Conservation (phyloP, 768 basidiomycete genomes). For the Austroboletus eburneus region DNA sequence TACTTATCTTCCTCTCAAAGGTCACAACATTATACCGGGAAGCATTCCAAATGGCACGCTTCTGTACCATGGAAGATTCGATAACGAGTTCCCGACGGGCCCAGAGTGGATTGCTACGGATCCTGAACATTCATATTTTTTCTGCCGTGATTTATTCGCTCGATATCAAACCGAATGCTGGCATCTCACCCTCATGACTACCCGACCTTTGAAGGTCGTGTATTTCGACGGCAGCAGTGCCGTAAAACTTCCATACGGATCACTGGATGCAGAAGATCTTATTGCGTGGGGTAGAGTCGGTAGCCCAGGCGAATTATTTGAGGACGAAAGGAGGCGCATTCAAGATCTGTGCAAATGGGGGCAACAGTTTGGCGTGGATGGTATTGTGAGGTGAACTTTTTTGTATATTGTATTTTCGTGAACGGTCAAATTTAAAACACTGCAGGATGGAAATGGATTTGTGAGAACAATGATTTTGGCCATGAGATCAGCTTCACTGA, state of each 20-base stretch:
- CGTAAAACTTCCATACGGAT: slow-evolving; percentile 37
- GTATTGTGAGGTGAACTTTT: slow-evolving; percentile 41
- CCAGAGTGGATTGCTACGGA: slow-evolving; percentile 35
- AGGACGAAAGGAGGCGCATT: slow-evolving; percentile 35
- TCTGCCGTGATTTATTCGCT: slow-evolving; percentile 23
- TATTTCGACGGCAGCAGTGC: slow-evolving; percentile 54
- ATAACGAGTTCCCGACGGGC: slow-evolving; percentile 20
- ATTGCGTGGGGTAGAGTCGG: slow-evolving; percentile 35
- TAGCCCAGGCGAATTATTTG: slow-evolving; percentile 14
- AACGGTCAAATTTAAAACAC: not conserved
- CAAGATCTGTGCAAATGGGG: slow-evolving; percentile 44
- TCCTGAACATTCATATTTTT: slow-evolving; percentile 37
- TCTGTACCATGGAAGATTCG: slow-evolving; percentile 30
- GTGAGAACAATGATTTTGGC: too few relatives aligned
- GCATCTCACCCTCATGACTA: slow-evolving; percentile 16
- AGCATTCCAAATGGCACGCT: slow-evolving; percentile 34
- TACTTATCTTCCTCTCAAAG: too few relatives aligned
- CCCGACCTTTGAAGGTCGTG: slow-evolving; percentile 38
- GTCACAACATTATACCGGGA: slow-evolving; percentile 29
- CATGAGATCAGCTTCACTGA: too few relatives aligned
- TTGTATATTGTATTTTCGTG: not conserved
- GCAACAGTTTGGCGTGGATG: slow-evolving; percentile 38
- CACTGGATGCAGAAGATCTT: slow-evolving; percentile 46
- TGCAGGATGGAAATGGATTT: too few relatives aligned
- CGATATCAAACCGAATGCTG: slow-evolving; percentile 5